Conservation (phyloP, 1,284 basidiomycete species). For the Coniferiporia sulphurascens region DNA sequence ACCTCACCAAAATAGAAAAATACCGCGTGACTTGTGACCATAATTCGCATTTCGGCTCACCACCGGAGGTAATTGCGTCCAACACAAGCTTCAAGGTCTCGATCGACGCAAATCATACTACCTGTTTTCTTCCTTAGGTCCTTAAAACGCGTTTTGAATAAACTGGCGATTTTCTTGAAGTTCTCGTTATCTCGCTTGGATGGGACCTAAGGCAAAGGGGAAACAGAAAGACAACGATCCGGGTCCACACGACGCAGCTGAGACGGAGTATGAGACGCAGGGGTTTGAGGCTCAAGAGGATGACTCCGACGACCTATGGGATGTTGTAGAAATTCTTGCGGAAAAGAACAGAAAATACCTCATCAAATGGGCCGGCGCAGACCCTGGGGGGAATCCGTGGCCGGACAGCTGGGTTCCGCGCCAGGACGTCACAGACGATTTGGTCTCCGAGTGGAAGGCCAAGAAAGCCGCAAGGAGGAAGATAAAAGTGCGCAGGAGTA, state of each 20-base stretch:
- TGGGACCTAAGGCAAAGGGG: neutral
- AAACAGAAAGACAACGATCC: neutral
- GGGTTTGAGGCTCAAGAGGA: slow-evolving; percentile 11
- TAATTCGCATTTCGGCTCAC: too few species aligned
- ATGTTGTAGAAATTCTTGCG: slow-evolving; percentile 8
- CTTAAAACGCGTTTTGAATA: too few species aligned
- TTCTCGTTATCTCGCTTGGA: neutral
- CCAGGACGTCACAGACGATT: slow-evolving; percentile 17
- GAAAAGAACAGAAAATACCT: slow-evolving; percentile 10
- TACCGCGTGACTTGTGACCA: too few species aligned
- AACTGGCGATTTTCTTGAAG: too few species aligned
- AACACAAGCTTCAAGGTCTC: too few species aligned
- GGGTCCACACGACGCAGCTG: neutral
- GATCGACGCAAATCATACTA: too few species aligned
- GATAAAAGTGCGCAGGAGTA: slow-evolving; percentile 1
- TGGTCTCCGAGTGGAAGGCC: slow-evolving; percentile 18
- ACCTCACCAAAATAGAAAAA: too few species aligned
- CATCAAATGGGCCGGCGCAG: slow-evolving; percentile 14
- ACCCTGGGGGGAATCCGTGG: slow-evolving; percentile 17
- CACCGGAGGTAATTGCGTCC: too few species aligned
- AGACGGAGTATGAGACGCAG: slow-evolving; percentile 4
- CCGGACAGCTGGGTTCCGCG: slow-evolving; percentile 17
- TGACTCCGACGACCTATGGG: slow-evolving; percentile 12
- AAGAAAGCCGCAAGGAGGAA: slow-evolving; percentile 9
- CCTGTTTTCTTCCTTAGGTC: too few species aligned